A percentile compares a stretch with the other conserved stretches of the same genome.
These are phyloP conservation scores for Phytophthora pini DNA, from an alignment of 352 stramenopile species.

Conservation along the genomic window DNA sequence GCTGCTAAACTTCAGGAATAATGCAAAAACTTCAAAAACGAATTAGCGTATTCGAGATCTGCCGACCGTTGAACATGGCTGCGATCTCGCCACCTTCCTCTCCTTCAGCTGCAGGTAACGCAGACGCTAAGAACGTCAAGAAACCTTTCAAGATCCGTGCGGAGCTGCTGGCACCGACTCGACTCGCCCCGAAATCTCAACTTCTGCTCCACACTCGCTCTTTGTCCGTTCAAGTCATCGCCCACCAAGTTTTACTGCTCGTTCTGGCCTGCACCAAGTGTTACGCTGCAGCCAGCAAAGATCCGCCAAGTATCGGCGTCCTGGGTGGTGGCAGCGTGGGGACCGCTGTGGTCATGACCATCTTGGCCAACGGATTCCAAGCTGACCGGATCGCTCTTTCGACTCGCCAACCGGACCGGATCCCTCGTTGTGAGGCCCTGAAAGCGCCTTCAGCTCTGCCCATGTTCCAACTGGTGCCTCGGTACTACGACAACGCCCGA, in stretches of 20 bases:
- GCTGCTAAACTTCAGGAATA: slow-evolving; percentile 5
- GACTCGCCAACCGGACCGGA: slow-evolving; percentile 63
- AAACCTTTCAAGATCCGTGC: slow-evolving; percentile 50
- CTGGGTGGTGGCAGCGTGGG: slow-evolving; percentile 64
- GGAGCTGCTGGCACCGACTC: slow-evolving; percentile 45
- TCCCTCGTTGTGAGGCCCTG: slow-evolving; percentile 48
- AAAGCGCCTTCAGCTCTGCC: slow-evolving; percentile 23
- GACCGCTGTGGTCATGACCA: slow-evolving; percentile 50
- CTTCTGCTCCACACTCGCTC: slow-evolving; percentile 39
- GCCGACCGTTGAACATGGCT: too few species aligned
- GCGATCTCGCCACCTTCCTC: too few species aligned
- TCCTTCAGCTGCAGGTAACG: too few species aligned
- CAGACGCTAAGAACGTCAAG: slow-evolving; percentile 13
- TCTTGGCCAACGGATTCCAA: slow-evolving; percentile 54
- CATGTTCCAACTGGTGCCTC: slow-evolving; percentile 46
- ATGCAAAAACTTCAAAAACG: neutral
- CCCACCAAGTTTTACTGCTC: slow-evolving; percentile 51
- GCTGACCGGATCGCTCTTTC: slow-evolving; percentile 48
- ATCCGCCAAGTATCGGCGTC: slow-evolving; percentile 51
- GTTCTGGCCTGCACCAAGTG: slow-evolving; percentile 41
- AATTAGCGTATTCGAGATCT: neutral
- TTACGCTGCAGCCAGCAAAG: slow-evolving; percentile 17
- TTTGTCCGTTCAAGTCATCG: slow-evolving; percentile 43
- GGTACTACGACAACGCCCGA: slow-evolving; percentile 69
- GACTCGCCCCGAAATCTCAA: slow-evolving; percentile 45